Base-by-base conservation (phyloP, 306 rosid species). In the Cucumis sativus region DNA sequence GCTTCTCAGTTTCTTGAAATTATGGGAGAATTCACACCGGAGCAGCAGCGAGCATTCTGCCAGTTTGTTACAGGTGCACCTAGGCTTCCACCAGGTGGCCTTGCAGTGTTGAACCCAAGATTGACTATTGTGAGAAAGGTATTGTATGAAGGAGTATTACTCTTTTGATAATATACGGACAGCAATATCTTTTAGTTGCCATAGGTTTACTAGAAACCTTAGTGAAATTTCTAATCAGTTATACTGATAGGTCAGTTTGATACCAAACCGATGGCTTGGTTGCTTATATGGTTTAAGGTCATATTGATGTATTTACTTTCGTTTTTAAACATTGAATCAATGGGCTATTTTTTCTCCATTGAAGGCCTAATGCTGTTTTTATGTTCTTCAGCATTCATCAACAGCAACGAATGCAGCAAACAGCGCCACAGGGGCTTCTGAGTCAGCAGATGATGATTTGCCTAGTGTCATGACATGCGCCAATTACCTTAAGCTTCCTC, bases 401-500 rank as follows among this genome's bases (percentile, higher is more conserved):
- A 74, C 88, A 1, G 85, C 92, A 7, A 81, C 76, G 47, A 91
- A 89, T 82, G 75, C 89, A n/a, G 84, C 96, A 15, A 30, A 90
- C 17, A 91, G 90, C 67, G 98, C 92, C 58, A 89, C 84, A 7
- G 99, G 96, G 64, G 87, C 90, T 77, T 82, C 89, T 18, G 99
- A 96, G 79, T 79, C 89, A 56, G 96, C 97, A 17, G 99, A 96
- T 80, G 98, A 96, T 69, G 99, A 96, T 81, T 81, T 96, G 88
- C 99, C 99, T 1, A 96, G 99, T 87, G 99, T 96, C 69, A 96
- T 96, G 99, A 96, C 99, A 3, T 96, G 99, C 81, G 99, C 99
- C 64, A 96, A 96, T 88, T 96, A 96, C 88, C 85, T 96, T 80
- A 96, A 96, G 85, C 99, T 96, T 75, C 99, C 99, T 85, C 98